Percentiles rank a stretch among this genome's conserved stretches.
phyloP scores from a whole-genome alignment of 352 stramenopile species.

The Phytopythium aichiense region DNA sequence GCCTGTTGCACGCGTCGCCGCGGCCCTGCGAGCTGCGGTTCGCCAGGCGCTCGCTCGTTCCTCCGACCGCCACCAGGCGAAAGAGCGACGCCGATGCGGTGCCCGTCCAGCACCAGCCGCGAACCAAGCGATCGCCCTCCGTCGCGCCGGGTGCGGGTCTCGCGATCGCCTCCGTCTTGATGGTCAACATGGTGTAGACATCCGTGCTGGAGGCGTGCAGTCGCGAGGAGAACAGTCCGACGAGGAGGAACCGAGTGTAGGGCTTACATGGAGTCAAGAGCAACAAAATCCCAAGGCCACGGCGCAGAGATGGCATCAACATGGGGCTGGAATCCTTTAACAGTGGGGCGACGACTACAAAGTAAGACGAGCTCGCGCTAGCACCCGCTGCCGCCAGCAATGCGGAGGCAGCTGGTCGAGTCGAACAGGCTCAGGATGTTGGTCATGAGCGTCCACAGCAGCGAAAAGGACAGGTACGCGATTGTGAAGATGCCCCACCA shows the following conservation, averaged over 20 bases:
- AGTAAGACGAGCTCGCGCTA: background rate
- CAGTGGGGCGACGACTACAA: background rate
- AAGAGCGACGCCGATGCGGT: constrained; percentile 23
- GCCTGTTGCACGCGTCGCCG: constrained; percentile 40
- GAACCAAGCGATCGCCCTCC: constrained; percentile 18
- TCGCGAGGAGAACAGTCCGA: too few relatives aligned
- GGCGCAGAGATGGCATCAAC: too few relatives aligned
- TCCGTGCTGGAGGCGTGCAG: too few relatives aligned
- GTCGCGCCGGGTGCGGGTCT: constrained; percentile 23
- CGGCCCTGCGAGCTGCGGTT: constrained; percentile 68
- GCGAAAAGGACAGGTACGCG: constrained; percentile 27
- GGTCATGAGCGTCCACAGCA: constrained; percentile 51
- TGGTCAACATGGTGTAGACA: constrained; percentile 9
- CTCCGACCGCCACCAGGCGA: background rate
- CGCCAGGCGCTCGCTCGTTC: constrained; percentile 23
- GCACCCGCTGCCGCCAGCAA: constrained; percentile 48
- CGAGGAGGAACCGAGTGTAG: background rate
- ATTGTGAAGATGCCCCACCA: constrained; percentile 27
- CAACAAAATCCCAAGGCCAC: too few relatives aligned
- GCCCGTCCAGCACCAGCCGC: constrained; percentile 1
- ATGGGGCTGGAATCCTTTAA: too few relatives aligned
- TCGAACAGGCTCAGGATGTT: constrained; percentile 53
- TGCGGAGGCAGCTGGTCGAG: constrained; percentile 45
- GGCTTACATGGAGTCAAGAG: background rate
- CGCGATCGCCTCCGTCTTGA: constrained; percentile 12